Conservation (phyloP, 345 rosid species). For the Streptanthus diversifolius region DNA sequence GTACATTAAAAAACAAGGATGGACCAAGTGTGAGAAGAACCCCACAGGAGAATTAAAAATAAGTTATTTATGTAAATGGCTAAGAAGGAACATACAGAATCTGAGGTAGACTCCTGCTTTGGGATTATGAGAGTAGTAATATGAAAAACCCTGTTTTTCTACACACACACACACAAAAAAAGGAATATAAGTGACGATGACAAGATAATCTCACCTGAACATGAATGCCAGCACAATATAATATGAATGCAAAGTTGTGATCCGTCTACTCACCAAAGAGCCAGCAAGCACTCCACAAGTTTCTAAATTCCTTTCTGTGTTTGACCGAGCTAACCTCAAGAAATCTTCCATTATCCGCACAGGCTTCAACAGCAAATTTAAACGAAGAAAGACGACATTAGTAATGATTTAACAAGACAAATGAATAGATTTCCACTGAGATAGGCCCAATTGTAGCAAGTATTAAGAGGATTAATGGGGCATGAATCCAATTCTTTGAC, state of each 20-base stretch:
- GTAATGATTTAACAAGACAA: background rate
- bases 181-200: conserved; percentile 23
- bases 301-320: conserved; percentile 85
- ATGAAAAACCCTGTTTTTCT: conserved; percentile 96
- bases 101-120: conserved; percentile 97
- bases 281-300: conserved; percentile 97
- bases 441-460: background rate
- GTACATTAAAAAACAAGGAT: conserved; percentile 19
- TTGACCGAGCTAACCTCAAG: conserved; percentile 70
- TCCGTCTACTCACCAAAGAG: conserved; percentile 57
- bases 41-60: background rate
- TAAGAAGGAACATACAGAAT: conserved; percentile 53
- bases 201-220: background rate
- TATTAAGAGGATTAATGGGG: background rate
- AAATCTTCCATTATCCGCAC: conserved; percentile 85
- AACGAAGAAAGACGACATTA: conserved; percentile 8
- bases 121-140: conserved; percentile 91
- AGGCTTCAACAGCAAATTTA: conserved; percentile 50
- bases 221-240: background rate
- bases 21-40: background rate
- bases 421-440: background rate
- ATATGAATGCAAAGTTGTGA: background rate
- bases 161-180: background rate
- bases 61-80: background rate
- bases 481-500: background rate